These are phyloP conservation scores for Mucor mucedo DNA, from an alignment of 371 early-diverging fungal species.

Conservation along the genomic window DNA sequence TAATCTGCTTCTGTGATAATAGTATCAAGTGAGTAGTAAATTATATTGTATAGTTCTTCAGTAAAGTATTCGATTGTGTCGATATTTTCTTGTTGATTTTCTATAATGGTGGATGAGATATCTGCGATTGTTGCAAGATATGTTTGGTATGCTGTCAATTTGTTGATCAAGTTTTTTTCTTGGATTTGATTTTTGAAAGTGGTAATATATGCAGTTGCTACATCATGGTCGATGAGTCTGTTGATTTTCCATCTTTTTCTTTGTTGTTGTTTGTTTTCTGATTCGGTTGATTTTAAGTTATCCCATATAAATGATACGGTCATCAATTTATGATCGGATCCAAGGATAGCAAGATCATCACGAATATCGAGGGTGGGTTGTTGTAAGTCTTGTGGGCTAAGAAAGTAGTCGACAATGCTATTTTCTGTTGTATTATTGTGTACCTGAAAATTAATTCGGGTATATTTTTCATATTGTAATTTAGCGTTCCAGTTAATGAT, in stretches of 20 bases:
- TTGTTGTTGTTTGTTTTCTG: background rate
- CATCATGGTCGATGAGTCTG: background rate
- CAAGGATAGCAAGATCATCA: background rate
- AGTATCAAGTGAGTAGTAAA: background rate
- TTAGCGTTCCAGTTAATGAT: background rate
- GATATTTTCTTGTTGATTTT: background rate
- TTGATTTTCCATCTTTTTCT: background rate
- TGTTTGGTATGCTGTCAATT: background rate
- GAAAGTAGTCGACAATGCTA: conserved; percentile 3
- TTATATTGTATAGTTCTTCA: background rate
- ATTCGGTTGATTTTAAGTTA: background rate
- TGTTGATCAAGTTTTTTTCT: no score
- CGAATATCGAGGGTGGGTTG: background rate
- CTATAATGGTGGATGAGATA: background rate
- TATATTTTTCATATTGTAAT: background rate
- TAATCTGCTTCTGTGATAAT: background rate
- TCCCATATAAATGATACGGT: background rate
- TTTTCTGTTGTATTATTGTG: background rate
- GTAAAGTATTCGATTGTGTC: background rate
- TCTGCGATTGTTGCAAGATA: background rate
- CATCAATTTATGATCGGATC: background rate
- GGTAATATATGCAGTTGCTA: no score
- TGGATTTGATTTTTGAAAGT: no score
- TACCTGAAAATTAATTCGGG: background rate
- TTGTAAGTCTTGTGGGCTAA: background rate